Conservation (phyloP, 2,329 filamentous ascomycete genomes). For the Clarireedia paspali region DNA sequence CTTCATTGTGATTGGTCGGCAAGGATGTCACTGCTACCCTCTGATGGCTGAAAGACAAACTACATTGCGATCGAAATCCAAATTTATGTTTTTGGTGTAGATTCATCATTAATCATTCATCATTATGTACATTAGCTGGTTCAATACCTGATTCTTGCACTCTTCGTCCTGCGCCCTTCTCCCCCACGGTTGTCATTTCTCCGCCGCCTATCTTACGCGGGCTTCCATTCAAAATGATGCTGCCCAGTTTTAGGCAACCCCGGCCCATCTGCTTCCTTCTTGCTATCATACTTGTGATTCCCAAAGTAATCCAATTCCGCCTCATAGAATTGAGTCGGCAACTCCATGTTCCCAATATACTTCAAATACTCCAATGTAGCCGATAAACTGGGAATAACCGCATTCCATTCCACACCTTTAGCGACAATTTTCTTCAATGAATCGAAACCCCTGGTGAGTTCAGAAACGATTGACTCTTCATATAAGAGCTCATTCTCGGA, state of each 20-base stretch:
- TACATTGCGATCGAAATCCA: too few relatives aligned
- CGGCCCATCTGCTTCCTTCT: constrained; percentile 38
- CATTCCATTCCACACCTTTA: constrained; percentile 47
- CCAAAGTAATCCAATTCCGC: constrained; percentile 67
- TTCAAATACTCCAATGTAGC: constrained; percentile 62
- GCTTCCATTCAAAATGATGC: not conserved
- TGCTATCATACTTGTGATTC: constrained; percentile 55
- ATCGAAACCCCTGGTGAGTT: not conserved
- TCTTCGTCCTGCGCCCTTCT: not conserved
- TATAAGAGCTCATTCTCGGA: constrained; percentile 23
- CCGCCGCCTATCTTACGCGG: not conserved
- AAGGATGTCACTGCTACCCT: too few relatives aligned
- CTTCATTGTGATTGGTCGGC: too few relatives aligned
- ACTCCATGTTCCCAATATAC: constrained; percentile 47
- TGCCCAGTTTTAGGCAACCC: constrained; percentile 37
- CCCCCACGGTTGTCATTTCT: not conserved
- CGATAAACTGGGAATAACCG: constrained; percentile 51
- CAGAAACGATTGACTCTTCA: not conserved
- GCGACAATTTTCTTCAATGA: constrained; percentile 18
- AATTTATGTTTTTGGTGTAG: too few relatives aligned
- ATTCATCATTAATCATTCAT: too few relatives aligned
- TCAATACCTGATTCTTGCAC: not conserved
- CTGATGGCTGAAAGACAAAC: too few relatives aligned
- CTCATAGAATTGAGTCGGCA: constrained; percentile 64
- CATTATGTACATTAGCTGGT: not conserved